phyloP scores from a whole-genome alignment of 169 alveolate species.

The Eimeria zaria region DNA sequence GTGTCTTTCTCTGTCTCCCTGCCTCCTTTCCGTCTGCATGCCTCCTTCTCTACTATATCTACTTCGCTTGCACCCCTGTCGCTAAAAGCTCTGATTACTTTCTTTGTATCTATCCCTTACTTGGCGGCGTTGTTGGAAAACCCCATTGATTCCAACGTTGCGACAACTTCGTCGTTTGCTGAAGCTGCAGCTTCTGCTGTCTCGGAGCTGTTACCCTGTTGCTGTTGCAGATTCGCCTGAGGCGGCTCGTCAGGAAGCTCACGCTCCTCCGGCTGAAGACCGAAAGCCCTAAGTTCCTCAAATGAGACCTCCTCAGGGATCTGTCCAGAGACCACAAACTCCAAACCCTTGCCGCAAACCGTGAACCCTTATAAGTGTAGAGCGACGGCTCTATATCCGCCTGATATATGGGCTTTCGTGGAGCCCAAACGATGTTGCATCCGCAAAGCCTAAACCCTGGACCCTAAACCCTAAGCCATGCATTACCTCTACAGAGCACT shows the following conservation, averaged over 20 bases:
- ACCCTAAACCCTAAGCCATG: neutral
- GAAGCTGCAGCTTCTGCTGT: neutral
- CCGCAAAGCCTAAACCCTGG: neutral
- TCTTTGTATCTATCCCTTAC: slow-evolving; percentile 17
- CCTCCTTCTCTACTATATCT: neutral
- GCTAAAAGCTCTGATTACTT: neutral
- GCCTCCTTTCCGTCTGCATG: neutral
- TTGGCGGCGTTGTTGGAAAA: slow-evolving; percentile 75
- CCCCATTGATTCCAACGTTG: slow-evolving; percentile 80
- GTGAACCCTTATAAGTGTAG: neutral
- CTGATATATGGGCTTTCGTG: neutral
- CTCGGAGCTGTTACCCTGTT: neutral
- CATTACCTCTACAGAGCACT: slow-evolving; percentile 87
- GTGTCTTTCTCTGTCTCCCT: neutral
- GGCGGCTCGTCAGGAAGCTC: slow-evolving; percentile 79
- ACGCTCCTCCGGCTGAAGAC: slow-evolving; percentile 81
- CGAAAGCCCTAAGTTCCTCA: slow-evolving; percentile 79
- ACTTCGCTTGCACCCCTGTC: neutral
- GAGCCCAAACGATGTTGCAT: neutral
- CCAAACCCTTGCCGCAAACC: neutral
- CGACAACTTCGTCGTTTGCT: slow-evolving; percentile 43
- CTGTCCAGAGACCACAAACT: slow-evolving; percentile 17
- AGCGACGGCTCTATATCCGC: neutral
- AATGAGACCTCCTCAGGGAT: slow-evolving; percentile 82
- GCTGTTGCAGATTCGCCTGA: slow-evolving; percentile 6